phyloP scores from a whole-genome alignment of 768 basidiomycete genomes.

The Calocybe indica region DNA sequence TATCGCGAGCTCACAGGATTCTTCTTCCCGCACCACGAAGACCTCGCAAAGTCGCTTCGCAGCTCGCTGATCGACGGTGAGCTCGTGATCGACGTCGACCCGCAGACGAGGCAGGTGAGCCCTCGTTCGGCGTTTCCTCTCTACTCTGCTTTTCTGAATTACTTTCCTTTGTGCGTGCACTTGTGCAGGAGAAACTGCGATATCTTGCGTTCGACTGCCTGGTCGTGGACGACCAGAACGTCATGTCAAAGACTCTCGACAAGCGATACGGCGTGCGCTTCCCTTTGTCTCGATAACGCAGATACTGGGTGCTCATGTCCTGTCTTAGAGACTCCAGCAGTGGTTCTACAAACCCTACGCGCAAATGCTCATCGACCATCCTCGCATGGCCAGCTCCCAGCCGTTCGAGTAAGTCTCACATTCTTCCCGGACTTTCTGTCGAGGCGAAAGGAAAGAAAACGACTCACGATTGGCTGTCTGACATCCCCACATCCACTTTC shows the following conservation, averaged over 20 bases:
- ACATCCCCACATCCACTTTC: neutral
- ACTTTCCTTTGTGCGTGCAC: neutral
- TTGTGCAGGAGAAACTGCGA: constrained; percentile 66
- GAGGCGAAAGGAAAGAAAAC: neutral
- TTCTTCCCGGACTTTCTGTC: neutral
- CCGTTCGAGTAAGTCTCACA: constrained; percentile 80
- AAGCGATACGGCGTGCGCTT: constrained; percentile 84
- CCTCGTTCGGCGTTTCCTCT: neutral
- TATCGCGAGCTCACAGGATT: constrained; percentile 74
- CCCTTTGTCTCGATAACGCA: neutral
- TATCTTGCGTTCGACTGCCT: constrained; percentile 92
- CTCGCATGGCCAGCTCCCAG: constrained; percentile 51
- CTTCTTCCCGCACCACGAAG: constrained; percentile 86
- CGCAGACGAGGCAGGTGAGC: constrained; percentile 60
- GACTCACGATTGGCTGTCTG: no score
- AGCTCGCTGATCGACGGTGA: constrained; percentile 92
- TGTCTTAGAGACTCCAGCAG: constrained; percentile 59
- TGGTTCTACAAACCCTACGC: constrained; percentile 83
- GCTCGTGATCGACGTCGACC: constrained; percentile 87
- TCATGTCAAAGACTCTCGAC: constrained; percentile 78
- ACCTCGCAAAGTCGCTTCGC: constrained; percentile 57
- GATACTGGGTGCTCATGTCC: constrained; percentile 3
- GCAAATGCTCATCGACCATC: constrained; percentile 63
- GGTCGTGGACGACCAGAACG: constrained; percentile 77
- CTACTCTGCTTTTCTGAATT: neutral